phyloP scores from a whole-genome alignment of 75 land plant species.

The Sequoiadendron giganteum region DNA sequence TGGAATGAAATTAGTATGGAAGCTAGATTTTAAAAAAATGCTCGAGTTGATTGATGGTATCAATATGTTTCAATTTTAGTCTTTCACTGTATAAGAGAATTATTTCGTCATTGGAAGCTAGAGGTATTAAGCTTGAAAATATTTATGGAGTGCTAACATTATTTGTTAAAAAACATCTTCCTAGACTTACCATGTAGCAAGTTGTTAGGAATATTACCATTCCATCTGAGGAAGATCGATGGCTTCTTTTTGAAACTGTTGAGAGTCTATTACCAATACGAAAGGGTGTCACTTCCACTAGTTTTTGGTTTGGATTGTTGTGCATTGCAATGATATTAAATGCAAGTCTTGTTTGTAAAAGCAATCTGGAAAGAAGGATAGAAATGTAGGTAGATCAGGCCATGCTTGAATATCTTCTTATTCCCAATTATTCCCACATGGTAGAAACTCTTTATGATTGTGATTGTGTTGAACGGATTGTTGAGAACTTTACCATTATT shows the following conservation, averaged over 20 bases:
- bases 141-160: constrained; percentile 61
- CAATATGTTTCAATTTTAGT: constrained; percentile 52
- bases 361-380: constrained; percentile 56
- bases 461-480: constrained; percentile 55
- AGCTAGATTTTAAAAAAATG: constrained; percentile 34
- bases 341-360: constrained; percentile 48
- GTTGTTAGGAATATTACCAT: constrained; percentile 13
- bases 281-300: constrained; percentile 39
- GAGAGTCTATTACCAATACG: constrained; percentile 59
- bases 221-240: constrained; percentile 22
- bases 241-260: constrained; percentile 51
- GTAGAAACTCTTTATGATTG: constrained; percentile 57
- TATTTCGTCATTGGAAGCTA: constrained; percentile 51
- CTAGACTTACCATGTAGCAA: constrained; percentile 55
- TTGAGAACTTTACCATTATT: constrained; percentile 42
- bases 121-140: constrained; percentile 31
- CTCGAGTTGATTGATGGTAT: constrained; percentile 83
- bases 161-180: constrained; percentile 66
- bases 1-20: constrained; percentile 70
- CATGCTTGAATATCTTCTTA: constrained; percentile 50
- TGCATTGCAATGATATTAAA: constrained; percentile 40
- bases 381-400: constrained; percentile 66
- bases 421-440: constrained; percentile 53
- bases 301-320: constrained; percentile 55
- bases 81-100: constrained; percentile 57